These are phyloP conservation scores for Lagerstroemia speciosa DNA, from an alignment of 345 rosid species.

Conservation along the genomic window DNA sequence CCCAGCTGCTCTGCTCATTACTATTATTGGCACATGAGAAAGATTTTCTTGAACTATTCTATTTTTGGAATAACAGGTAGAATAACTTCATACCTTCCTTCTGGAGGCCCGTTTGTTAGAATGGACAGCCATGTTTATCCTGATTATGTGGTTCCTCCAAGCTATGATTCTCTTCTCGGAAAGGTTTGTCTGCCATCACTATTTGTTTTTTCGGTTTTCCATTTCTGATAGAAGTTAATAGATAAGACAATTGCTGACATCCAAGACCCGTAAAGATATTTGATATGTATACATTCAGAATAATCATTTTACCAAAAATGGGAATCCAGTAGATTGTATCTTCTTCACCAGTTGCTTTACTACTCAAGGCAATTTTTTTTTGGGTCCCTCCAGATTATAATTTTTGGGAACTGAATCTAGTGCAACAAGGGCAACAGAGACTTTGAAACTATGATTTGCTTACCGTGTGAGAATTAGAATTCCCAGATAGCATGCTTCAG, in stretches of 20 bases:
- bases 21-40: too few relatives aligned
- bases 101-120: slow-evolving; percentile 98
- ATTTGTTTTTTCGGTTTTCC: not conserved
- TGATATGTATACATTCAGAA: not conserved
- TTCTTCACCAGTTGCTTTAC: not conserved
- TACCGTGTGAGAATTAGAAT: not conserved
- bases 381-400: not conserved
- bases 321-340: not conserved
- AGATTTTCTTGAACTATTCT: too few relatives aligned
- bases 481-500: not conserved
- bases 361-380: too few relatives aligned
- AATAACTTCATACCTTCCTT: slow-evolving; percentile 87
- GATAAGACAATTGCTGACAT: not conserved
- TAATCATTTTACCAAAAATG: not conserved
- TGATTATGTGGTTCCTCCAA: slow-evolving; percentile 96
- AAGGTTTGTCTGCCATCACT: slow-evolving; percentile 49
- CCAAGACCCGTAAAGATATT: not conserved
- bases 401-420: not conserved
- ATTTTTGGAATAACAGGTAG: slow-evolving; percentile 46
- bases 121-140: slow-evolving; percentile 99
- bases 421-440: not conserved
- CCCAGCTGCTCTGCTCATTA: not conserved
- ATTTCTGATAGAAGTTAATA: not conserved
- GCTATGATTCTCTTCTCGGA: slow-evolving; percentile 95
- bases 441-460: not conserved